These are phyloP conservation scores for Dothidotthia symphoricarpi DNA, from an alignment of 2,329 filamentous ascomycete genomes.

Conservation along the genomic window DNA sequence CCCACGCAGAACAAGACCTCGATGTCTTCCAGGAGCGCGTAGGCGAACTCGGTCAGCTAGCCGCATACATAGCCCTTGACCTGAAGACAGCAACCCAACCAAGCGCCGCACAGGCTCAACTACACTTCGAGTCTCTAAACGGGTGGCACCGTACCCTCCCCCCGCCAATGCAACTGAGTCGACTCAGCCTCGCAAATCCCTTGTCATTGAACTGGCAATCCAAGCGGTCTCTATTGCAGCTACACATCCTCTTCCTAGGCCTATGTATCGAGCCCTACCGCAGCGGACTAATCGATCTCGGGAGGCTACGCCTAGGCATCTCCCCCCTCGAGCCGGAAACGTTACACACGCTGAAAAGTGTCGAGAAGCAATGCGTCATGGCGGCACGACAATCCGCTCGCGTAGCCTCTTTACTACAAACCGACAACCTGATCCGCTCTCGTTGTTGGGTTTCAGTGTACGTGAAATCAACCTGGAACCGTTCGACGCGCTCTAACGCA, in stretches of 20 bases:
- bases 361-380: constrained; percentile 9
- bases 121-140: constrained; percentile 5
- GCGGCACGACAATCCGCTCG: constrained; percentile 8
- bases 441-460: constrained; percentile 9
- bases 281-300: constrained; percentile 5
- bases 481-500: constrained; percentile 5
- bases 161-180: constrained; percentile 11
- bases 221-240: constrained; percentile 8
- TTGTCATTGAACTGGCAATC: constrained; percentile 3
- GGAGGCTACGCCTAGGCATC: constrained; percentile 2
- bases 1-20: background rate
- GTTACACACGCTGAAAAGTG: background rate
- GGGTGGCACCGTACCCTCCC: constrained; percentile 9
- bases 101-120: constrained; percentile 1
- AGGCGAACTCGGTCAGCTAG: constrained; percentile 7
- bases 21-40: constrained; percentile 3
- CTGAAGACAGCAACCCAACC: constrained; percentile 4
- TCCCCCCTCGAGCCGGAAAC: background rate
- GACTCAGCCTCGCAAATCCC: constrained; percentile 7
- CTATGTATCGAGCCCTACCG: constrained; percentile 8
- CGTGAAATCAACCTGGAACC: constrained; percentile 1
- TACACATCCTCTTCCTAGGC: constrained; percentile 9
- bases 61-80: constrained; percentile 9
- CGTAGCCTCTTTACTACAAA: constrained; percentile 7
- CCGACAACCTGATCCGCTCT: constrained; percentile 4